These are phyloP conservation scores for Nigrospora oryzae DNA, from an alignment of 2,329 filamentous ascomycete genomes.

Conservation along the genomic window DNA sequence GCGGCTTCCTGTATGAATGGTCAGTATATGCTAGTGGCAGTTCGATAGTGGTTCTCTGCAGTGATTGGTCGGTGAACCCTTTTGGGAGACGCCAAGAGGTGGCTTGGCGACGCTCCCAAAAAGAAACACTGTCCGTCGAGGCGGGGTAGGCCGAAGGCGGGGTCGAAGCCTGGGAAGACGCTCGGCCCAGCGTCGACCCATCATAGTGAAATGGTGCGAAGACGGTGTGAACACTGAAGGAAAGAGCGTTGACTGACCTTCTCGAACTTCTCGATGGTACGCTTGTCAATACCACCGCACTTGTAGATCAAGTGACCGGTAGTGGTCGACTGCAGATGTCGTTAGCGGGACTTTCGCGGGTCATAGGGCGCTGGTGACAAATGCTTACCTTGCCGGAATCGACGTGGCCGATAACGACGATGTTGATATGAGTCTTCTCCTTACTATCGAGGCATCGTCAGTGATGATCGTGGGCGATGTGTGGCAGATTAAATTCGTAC, in stretches of 20 bases:
- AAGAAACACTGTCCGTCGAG: constrained; percentile 16
- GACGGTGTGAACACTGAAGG: too few species aligned
- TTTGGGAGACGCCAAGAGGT: constrained; percentile 8
- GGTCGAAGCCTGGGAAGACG: constrained; percentile 7
- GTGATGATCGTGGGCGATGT: not conserved
- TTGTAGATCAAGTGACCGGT: constrained; percentile 98
- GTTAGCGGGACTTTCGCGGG: constrained; percentile 13
- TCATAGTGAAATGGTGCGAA: constrained; percentile 7
- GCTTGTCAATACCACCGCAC: constrained; percentile 99
- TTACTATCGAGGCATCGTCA: constrained; percentile 52
- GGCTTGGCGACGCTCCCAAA: not conserved
- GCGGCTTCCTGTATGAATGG: constrained; percentile 79
- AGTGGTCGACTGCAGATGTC: constrained; percentile 24
- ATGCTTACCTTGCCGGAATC: constrained; percentile 53
- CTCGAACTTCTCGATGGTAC: constrained; percentile 99
- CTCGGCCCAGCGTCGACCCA: not conserved
- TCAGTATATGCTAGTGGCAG: constrained; percentile 8
- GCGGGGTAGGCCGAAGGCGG: constrained; percentile 12
- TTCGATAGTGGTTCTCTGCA: not conserved
- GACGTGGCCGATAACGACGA: constrained; percentile 79
- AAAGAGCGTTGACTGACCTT: constrained; percentile 59
- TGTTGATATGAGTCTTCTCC: constrained; percentile 93
- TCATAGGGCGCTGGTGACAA: constrained; percentile 13
- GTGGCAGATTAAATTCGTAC: constrained; percentile 15
- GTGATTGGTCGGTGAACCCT: not conserved